Conservation (phyloP, 2,329 filamentous ascomycete genomes). For the Hymenoscyphus salicellus region DNA sequence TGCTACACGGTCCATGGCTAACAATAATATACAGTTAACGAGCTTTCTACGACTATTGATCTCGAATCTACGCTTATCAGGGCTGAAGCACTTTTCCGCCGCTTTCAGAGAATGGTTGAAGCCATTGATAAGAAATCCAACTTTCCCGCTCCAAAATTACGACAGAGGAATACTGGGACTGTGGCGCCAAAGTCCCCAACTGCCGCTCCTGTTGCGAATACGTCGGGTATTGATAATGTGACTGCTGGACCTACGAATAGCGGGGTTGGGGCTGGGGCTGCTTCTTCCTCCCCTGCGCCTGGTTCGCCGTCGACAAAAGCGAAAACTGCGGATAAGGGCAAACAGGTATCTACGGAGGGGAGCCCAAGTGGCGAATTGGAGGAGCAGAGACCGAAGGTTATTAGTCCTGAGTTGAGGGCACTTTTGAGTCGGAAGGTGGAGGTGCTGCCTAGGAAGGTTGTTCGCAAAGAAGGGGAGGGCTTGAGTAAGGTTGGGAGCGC, state of each 20-base stretch:
- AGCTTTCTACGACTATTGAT: conserved; percentile 90
- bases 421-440: conserved; percentile 59
- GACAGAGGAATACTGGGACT: conserved; percentile 21
- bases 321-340: conserved; percentile 18
- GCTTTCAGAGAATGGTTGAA: conserved; percentile 85
- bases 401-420: conserved; percentile 60
- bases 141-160: conserved; percentile 61
- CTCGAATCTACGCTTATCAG: conserved; percentile 80
- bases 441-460: conserved; percentile 34
- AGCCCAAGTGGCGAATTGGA: conserved; percentile 28
- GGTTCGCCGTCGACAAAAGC: background rate
- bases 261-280: conserved; percentile 21
- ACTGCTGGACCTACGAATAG: conserved; percentile 29
- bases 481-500: conserved; percentile 15
- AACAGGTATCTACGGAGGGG: conserved; percentile 14
- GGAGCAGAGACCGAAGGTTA: conserved; percentile 45
- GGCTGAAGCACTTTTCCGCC: conserved; percentile 82
- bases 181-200: conserved; percentile 5
- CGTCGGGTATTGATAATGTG: conserved; percentile 38
- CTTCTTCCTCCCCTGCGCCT: conserved; percentile 10
- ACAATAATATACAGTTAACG: conserved; percentile 87
- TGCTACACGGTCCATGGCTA: too few species aligned
- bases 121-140: conserved; percentile 88
- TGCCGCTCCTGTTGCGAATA: conserved; percentile 19
- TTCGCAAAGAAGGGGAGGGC: conserved; percentile 36